These are phyloP conservation scores for Colletotrichum spinosum DNA, from an alignment of 2,329 filamentous ascomycete genomes.

Conservation along the genomic window DNA sequence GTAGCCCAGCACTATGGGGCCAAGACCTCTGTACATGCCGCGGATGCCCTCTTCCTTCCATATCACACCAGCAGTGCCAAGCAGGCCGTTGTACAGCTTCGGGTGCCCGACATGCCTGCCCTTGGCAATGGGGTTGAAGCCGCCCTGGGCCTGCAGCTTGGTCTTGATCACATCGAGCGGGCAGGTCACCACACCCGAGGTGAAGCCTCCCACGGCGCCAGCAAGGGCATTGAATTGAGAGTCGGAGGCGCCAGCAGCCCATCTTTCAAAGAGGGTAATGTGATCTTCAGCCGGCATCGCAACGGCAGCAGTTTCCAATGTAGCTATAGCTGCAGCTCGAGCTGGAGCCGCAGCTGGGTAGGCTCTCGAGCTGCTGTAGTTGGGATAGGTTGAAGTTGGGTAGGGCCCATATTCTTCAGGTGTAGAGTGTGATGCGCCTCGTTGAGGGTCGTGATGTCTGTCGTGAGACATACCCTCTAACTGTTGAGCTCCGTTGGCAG, in stretches of 20 bases:
- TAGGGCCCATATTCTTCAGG: conserved; percentile 52
- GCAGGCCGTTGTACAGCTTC: conserved; percentile 83
- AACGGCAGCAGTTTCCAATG: conserved; percentile 29
- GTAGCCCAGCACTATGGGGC: conserved; percentile 95
- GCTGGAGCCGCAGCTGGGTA: conserved; percentile 34
- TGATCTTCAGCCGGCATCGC: conserved; percentile 39
- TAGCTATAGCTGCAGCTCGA: conserved; percentile 28
- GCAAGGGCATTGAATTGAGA: conserved; percentile 84
- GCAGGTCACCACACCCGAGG: conserved; percentile 93
- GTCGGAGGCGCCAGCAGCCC: conserved; percentile 67
- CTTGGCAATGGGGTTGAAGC: conserved; percentile 70
- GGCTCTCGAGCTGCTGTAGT: conserved; percentile 39
- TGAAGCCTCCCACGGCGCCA: conserved; percentile 90
- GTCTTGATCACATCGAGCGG: conserved; percentile 99
- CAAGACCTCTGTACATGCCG: conserved; percentile 92
- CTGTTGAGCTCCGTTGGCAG: conserved; percentile 22
- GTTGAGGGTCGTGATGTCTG: conserved; percentile 50
- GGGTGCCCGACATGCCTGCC: conserved; percentile 61
- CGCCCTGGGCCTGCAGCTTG: conserved; percentile 94
- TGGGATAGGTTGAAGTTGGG: conserved; percentile 40
- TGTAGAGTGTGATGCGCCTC: conserved; percentile 42
- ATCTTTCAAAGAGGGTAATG: conserved; percentile 64
- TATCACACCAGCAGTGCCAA: conserved; percentile 88
- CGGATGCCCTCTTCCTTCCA: conserved; percentile 88
- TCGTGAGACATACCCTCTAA: conserved; percentile 63